Conservation (phyloP, 2,329 filamentous ascomycete species). For the Botryotinia convoluta region DNA sequence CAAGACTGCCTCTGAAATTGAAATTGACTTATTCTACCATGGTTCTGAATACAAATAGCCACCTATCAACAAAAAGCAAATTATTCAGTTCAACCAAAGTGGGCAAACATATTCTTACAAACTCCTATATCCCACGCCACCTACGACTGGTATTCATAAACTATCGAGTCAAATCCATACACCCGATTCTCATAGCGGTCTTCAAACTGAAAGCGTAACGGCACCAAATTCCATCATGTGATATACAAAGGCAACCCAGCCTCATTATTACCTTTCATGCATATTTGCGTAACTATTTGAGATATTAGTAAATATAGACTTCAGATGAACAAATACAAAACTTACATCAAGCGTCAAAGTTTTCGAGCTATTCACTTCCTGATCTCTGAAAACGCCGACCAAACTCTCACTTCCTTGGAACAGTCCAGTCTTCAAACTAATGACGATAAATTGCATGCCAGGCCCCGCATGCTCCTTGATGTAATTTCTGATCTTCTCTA, state of each 20-base stretch:
- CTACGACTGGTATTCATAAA: constrained; percentile 14
- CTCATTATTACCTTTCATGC: constrained; percentile 23
- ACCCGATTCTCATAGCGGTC: neutral
- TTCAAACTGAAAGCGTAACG: neutral
- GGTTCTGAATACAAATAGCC: neutral
- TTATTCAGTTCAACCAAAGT: constrained; percentile 3
- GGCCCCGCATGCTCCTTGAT: constrained; percentile 91
- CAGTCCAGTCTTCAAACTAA: constrained; percentile 89
- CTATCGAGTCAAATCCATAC: neutral
- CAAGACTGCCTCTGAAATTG: neutral
- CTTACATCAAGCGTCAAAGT: constrained; percentile 94
- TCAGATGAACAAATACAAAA: constrained; percentile 26
- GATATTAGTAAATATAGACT: constrained; percentile 20
- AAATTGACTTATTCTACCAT: neutral
- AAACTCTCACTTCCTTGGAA: constrained; percentile 97
- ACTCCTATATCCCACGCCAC: constrained; percentile 6
- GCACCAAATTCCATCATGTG: neutral
- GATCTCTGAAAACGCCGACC: constrained; percentile 93
- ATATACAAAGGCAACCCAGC: constrained; percentile 9
- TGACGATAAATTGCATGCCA: constrained; percentile 99
- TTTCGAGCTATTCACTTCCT: constrained; percentile 87
- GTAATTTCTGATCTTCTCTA: constrained; percentile 93
- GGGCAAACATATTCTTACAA: constrained; percentile 1
- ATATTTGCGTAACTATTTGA: constrained; percentile 33
- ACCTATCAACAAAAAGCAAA: constrained; percentile 4